Percentiles rank a stretch among this genome's conserved stretches.
Evolutionary conservation across 1,284 basidiomycete species (phyloP).

Genomic region (Trichosporon sp.): DNA sequence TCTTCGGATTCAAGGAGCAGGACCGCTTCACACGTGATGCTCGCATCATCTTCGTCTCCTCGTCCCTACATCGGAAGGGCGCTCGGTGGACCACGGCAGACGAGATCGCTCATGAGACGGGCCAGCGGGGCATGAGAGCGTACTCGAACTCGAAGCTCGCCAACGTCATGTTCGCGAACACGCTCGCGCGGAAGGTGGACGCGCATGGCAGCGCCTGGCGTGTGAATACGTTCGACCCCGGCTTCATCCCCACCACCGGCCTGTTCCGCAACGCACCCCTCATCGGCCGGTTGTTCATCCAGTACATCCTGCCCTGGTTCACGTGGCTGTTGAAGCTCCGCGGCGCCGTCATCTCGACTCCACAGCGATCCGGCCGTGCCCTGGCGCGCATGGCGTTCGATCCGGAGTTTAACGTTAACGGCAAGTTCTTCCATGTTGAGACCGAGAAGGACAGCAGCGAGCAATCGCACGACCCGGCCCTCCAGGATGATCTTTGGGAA

Average conservation of each 20-base stretch:
- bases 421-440: conserved; percentile 18
- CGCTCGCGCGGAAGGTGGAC: conserved; percentile 10
- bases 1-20: conserved; percentile 22
- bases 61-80: conserved; percentile 12
- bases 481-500: conserved; percentile 27
- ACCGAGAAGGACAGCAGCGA: conserved; percentile 15
- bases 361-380: not conserved
- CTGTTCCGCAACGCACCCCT: not conserved
- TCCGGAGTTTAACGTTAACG: conserved; percentile 12
- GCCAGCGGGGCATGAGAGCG: not conserved
- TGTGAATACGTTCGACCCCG: conserved; percentile 22
- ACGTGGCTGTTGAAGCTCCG: not conserved
- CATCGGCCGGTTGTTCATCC: not conserved
- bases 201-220: conserved; percentile 14
- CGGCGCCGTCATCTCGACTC: not conserved
- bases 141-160: conserved; percentile 17
- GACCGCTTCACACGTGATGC: conserved; percentile 10
- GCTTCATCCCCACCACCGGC: conserved; percentile 18
- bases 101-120: conserved; percentile 16
- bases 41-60: conserved; percentile 18
- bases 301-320: conserved; percentile 1
- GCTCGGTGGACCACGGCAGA: conserved; percentile 21
- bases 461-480: conserved; percentile 9
- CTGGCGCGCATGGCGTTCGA: conserved; percentile 13
- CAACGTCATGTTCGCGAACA: conserved; percentile 22